A percentile compares a stretch with the other conserved stretches of the same genome.
These are phyloP conservation scores for Delonix regia DNA, from an alignment of 306 rosid genomes.

Conservation along the genomic window DNA sequence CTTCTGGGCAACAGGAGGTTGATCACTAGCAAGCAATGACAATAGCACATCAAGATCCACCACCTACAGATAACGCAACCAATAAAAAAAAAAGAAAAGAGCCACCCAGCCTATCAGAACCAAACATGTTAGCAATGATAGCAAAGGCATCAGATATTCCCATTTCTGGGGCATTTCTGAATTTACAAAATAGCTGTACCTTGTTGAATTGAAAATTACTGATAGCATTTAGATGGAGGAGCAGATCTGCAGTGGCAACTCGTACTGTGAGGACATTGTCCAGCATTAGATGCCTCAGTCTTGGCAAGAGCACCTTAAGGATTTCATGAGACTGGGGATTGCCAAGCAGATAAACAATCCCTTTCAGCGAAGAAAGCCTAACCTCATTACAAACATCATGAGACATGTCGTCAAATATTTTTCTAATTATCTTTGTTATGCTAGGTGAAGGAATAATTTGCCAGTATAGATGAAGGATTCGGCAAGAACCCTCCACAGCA, in stretches of 20 bases:
- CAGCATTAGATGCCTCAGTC: slow-evolving; percentile 74
- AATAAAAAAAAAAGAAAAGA: not conserved
- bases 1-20: slow-evolving; percentile 78
- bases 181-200: slow-evolving; percentile 44
- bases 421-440: slow-evolving; percentile 73
- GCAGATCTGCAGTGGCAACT: slow-evolving; percentile 70
- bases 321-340: slow-evolving; percentile 87
- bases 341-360: slow-evolving; percentile 75
- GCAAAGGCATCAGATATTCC: slow-evolving; percentile 24
- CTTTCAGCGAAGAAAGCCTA: slow-evolving; percentile 78
- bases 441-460: slow-evolving; percentile 82
- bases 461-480: slow-evolving; percentile 86
- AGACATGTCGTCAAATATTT: slow-evolving; percentile 73
- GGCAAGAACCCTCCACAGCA: slow-evolving; percentile 92
- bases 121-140: slow-evolving; percentile 22
- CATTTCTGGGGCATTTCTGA: slow-evolving; percentile 8
- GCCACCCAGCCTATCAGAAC: slow-evolving; percentile 28
- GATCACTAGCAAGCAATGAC: slow-evolving; percentile 67
- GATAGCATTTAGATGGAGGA: slow-evolving; percentile 64
- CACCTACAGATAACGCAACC: slow-evolving; percentile 53
- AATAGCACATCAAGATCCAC: slow-evolving; percentile 69
- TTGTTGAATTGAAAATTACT: slow-evolving; percentile 81
- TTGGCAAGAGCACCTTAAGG: slow-evolving; percentile 87
- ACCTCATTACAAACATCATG: slow-evolving; percentile 74
- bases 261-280: slow-evolving; percentile 62